Base-by-base conservation (phyloP, 139 green algal genomes). In the Mychonastes homosphaera region DNA sequence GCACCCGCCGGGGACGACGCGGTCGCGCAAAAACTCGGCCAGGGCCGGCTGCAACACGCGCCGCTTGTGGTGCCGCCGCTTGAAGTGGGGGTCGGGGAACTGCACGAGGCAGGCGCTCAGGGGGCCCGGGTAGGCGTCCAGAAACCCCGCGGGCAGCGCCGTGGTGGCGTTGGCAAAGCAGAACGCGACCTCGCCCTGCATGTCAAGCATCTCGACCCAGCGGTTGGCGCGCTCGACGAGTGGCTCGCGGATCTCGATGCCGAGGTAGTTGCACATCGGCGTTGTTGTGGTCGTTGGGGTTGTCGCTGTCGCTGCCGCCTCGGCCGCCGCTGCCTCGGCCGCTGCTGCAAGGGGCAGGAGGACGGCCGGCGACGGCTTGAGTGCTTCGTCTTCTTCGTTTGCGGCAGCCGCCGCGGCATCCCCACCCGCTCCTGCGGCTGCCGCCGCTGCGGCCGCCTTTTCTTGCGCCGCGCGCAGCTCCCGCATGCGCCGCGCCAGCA, bases 11-110 rank as follows among this genome's bases (percentile, higher is more conserved):
- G 56, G 67, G 19, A 48, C 10, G 29, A 83, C 51, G 21, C 71
- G 21, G 8, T 66, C 32, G 0, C 12, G 34, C 19, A 81, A 35
- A 2, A 53, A 56, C 38, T 64, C 16, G 32, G 84, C 76, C 16
- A 86, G 43, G 29, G 58, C n/a, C 28, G 60, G 69, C 76, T 96
- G 88, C 43, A 95, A 79, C 27, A 90, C 74, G 12, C 84, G 69
- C 33, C 85, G 69, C 73, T 96, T 96, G 57, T 70, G 71, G 75
- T 95, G 83, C 26, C 64, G 63, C 36, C 73, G 76, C 67, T 96
- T 96, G 65, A 93, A 95, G 70, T 94, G 87, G 0, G 88, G 88
- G 59, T 94, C 87, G 3, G 88, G 88, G 67, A 87, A 95, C 74
- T 96, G 88, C 33, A 85, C 72, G 61, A 44, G 66, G 38, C 65